phyloP scores from a whole-genome alignment of 225 moss, liverwort and hornwort species.

The Pseudisothecium myosuroides region DNA sequence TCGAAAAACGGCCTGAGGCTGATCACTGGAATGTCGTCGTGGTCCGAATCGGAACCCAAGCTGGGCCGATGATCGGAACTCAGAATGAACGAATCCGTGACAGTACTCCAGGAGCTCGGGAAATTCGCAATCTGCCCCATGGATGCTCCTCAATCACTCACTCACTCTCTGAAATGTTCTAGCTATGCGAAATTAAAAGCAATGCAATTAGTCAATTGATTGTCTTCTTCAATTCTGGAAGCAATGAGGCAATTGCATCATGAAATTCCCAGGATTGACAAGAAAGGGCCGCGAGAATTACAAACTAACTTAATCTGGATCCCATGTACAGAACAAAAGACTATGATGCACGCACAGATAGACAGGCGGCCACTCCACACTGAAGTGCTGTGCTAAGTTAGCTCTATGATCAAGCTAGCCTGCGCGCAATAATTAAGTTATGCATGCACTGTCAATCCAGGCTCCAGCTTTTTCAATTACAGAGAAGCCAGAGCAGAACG shows the following conservation, averaged over 20 bases:
- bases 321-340: background rate
- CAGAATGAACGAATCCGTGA: constrained; percentile 14
- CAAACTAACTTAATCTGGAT: background rate
- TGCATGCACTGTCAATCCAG: background rate
- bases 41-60: background rate
- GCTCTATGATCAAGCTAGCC: background rate
- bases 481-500: background rate
- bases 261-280: background rate
- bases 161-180: background rate
- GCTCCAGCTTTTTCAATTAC: background rate
- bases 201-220: background rate
- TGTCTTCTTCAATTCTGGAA: background rate
- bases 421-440: background rate
- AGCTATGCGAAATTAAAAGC: background rate
- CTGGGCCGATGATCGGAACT: constrained; percentile 23
- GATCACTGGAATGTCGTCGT: constrained; percentile 26
- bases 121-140: constrained; percentile 16
- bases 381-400: background rate
- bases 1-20: constrained; percentile 20
- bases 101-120: constrained; percentile 12
- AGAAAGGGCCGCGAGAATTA: background rate
- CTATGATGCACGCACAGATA: background rate
- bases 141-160: background rate
- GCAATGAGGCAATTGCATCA: background rate
- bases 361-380: background rate